Evolutionary conservation across 148 eudicot species (phyloP).

Genomic region (Rhododendron mucronatum): DNA sequence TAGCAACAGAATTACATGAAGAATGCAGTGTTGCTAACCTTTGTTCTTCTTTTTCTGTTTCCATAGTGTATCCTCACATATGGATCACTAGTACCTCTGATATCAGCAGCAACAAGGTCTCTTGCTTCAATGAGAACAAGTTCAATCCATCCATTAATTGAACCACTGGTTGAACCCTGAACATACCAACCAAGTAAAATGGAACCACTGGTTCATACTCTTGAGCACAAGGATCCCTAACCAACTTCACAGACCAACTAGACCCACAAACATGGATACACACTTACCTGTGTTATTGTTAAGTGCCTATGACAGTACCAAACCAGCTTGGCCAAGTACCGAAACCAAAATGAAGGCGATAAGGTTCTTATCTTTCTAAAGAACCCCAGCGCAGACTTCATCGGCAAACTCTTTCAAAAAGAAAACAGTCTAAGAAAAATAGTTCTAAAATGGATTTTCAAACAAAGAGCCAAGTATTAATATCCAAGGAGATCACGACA

Average conservation of each 20-base stretch:
- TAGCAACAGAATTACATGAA: background rate
- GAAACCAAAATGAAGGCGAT: background rate
- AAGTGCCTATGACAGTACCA: background rate
- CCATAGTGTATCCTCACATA: slow-evolving; percentile 89
- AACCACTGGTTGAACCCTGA: slow-evolving; percentile 37
- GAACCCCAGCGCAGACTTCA: background rate
- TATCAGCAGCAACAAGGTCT: slow-evolving; percentile 94
- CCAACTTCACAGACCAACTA: background rate
- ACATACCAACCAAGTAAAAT: slow-evolving; percentile 6
- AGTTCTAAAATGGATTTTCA: background rate
- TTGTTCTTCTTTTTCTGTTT: slow-evolving; percentile 63
- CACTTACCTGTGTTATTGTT: background rate
- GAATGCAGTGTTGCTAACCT: slow-evolving; percentile 35
- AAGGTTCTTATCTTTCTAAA: background rate
- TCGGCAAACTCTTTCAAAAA: background rate
- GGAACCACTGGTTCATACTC: background rate
- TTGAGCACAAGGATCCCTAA: background rate
- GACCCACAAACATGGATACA: background rate
- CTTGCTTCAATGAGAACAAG: slow-evolving; percentile 70
- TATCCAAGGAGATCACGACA: background rate
- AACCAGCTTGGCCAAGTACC: background rate
- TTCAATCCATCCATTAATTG: slow-evolving; percentile 62
- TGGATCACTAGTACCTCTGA: slow-evolving; percentile 97
- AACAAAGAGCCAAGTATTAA: background rate
- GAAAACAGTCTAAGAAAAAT: background rate